Conservation (phyloP, 768 basidiomycete species). For the Dioszegia hungarica region DNA sequence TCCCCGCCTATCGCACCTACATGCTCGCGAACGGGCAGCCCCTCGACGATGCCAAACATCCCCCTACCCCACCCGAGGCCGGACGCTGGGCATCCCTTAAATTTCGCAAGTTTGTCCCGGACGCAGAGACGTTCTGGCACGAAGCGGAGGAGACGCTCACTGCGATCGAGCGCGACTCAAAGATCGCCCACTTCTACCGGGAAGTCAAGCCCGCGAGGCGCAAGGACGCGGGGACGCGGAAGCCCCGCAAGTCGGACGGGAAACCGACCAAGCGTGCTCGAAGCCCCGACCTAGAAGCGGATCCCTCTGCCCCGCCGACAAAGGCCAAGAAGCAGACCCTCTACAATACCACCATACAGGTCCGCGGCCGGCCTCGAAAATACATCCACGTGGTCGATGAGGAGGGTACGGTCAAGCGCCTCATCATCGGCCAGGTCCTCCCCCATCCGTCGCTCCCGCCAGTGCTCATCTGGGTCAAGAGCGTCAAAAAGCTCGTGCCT, state of each 20-base stretch:
- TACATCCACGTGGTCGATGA: conserved; percentile 44
- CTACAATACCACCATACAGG: conserved; percentile 19
- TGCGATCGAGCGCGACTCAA: no score
- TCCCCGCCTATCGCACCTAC: conserved; percentile 62
- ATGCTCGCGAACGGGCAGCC: conserved; percentile 61
- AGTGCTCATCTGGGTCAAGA: conserved; percentile 31
- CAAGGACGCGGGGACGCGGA: background rate
- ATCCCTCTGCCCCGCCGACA: no score
- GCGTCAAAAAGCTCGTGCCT: conserved; percentile 25
- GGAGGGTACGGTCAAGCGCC: conserved; percentile 42
- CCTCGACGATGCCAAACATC: conserved; percentile 13
- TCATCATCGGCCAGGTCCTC: conserved; percentile 26
- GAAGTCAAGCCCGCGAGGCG: no score
- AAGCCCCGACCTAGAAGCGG: background rate
- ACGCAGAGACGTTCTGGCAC: conserved; percentile 6
- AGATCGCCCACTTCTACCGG: no score
- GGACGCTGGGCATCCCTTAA: conserved; percentile 28
- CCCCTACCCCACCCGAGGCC: conserved; percentile 11
- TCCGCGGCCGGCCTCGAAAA: conserved; percentile 42
- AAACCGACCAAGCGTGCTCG: background rate
- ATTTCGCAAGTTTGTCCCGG: conserved; percentile 11
- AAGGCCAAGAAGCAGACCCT: background rate
- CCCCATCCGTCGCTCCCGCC: conserved; percentile 29
- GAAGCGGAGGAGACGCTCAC: no score
- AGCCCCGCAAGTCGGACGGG: background rate